These are phyloP conservation scores for Lodderomyces parapsilosis DNA, from an alignment of 1,139 yeast genomes.

Conservation along the genomic window DNA sequence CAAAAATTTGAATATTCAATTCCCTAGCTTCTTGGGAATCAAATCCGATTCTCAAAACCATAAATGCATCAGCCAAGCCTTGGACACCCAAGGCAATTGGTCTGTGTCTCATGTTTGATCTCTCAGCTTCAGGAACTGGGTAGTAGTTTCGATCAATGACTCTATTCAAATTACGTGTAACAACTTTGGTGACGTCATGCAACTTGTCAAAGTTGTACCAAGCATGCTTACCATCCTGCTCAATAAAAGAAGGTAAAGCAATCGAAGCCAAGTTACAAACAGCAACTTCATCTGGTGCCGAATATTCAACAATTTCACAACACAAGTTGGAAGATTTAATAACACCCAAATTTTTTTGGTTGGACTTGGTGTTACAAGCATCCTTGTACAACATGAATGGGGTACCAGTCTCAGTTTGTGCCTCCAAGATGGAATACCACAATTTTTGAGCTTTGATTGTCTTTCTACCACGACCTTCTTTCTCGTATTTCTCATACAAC, in stretches of 20 bases:
- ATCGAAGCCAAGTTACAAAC: conserved; percentile 89
- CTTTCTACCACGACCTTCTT: conserved; percentile 67
- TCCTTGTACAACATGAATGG: conserved; percentile 92
- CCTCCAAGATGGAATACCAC: conserved; percentile 84
- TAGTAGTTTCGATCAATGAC: conserved; percentile 57
- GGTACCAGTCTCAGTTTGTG: conserved; percentile 91
- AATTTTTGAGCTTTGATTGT: conserved; percentile 82
- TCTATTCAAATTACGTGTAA: conserved; percentile 54
- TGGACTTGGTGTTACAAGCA: conserved; percentile 78
- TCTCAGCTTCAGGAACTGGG: conserved; percentile 54
- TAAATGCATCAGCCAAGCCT: conserved; percentile 61
- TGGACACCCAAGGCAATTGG: conserved; percentile 66
- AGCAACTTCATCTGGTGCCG: conserved; percentile 84
- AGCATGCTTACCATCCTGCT: conserved; percentile 33
- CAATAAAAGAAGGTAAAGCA: conserved; percentile 74
- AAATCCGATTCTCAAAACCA: conserved; percentile 55
- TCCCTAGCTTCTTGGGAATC: conserved; percentile 57
- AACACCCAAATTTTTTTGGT: conserved; percentile 83
- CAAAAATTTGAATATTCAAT: conserved; percentile 57
- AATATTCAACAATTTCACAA: conserved; percentile 87
- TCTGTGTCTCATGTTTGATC: conserved; percentile 55
- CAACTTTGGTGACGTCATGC: conserved; percentile 54
- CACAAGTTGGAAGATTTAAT: conserved; percentile 88
- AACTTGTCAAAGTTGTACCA: conserved; percentile 56
- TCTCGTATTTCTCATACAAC: conserved; percentile 70